phyloP scores from a whole-genome alignment of 371 early-diverging fungal genomes.

The Zopfochytrium polystomum region DNA sequence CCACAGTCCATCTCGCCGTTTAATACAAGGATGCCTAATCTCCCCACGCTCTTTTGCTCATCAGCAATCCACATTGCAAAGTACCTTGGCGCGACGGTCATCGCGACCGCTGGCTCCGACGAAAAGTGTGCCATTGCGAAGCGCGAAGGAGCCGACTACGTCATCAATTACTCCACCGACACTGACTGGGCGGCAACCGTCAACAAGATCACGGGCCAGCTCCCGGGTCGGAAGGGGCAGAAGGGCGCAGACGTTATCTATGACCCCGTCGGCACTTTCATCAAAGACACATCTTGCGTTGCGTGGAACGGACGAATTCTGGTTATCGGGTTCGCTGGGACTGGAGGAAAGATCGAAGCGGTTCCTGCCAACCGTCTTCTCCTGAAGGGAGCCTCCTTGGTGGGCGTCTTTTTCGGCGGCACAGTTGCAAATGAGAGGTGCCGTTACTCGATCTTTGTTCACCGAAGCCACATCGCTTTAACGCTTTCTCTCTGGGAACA shows the following conservation, averaged over 20 bases:
- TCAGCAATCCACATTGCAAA: slow-evolving; percentile 34
- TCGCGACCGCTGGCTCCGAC: slow-evolving; percentile 76
- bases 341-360: slow-evolving; percentile 73
- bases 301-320: slow-evolving; percentile 84
- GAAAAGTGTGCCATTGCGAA: slow-evolving; percentile 71
- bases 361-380: slow-evolving; percentile 76
- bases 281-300: slow-evolving; percentile 57
- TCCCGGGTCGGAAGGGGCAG: slow-evolving; percentile 6
- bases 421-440: slow-evolving; percentile 66
- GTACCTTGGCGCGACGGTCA: slow-evolving; percentile 77
- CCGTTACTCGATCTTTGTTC: no score
- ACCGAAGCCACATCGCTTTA: no score
- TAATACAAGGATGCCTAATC: no score
- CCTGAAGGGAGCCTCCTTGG: slow-evolving; percentile 66
- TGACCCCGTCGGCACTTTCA: slow-evolving; percentile 38
- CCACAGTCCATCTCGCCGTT: background rate
- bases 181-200: slow-evolving; percentile 73
- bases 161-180: slow-evolving; percentile 69
- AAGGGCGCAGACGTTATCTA: slow-evolving; percentile 39
- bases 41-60: no score
- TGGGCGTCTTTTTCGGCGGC: slow-evolving; percentile 74
- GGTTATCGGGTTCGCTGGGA: slow-evolving; percentile 78
- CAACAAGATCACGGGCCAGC: slow-evolving; percentile 63
- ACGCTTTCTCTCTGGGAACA: no score
- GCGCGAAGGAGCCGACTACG: slow-evolving; percentile 70